Conservation (phyloP, 2,329 filamentous ascomycete species). For the Fusarium newnesense region DNA sequence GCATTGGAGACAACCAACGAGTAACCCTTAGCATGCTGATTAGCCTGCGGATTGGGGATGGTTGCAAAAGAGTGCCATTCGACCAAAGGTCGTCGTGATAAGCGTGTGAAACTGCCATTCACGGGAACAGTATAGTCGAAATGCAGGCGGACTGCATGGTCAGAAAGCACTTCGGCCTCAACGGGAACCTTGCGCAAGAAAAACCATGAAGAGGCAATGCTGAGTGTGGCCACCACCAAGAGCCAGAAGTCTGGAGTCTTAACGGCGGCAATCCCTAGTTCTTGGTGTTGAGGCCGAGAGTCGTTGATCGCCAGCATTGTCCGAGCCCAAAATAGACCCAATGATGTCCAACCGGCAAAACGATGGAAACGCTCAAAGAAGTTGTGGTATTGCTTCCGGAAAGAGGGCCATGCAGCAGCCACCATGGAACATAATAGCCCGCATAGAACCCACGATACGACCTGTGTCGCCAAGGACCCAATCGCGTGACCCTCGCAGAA, state of each 20-base stretch:
- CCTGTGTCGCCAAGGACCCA: constrained; percentile 54
- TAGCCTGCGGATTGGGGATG: constrained; percentile 66
- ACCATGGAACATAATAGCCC: constrained; percentile 69
- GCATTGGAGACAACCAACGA: constrained; percentile 77
- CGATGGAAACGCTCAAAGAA: constrained; percentile 77
- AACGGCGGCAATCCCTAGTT: constrained; percentile 51
- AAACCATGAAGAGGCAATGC: constrained; percentile 78
- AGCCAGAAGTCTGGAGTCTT: constrained; percentile 70
- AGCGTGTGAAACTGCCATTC: constrained; percentile 58
- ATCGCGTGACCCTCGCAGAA: constrained; percentile 44
- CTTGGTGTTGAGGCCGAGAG: constrained; percentile 47
- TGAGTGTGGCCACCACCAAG: constrained; percentile 69
- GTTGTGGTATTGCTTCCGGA: constrained; percentile 73
- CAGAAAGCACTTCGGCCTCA: constrained; percentile 72
- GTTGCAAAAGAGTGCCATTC: constrained; percentile 84
- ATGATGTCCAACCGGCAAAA: constrained; percentile 76
- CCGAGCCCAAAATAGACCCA: constrained; percentile 73
- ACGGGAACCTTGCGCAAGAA: constrained; percentile 75
- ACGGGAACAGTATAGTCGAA: constrained; percentile 72
- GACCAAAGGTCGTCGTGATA: constrained; percentile 70
- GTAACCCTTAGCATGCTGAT: constrained; percentile 58
- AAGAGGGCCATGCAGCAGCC: constrained; percentile 69
- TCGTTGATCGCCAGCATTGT: constrained; percentile 65
- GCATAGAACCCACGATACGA: constrained; percentile 68
- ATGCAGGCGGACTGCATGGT: constrained; percentile 77